Percentiles rank a stretch among this genome's conserved stretches.
phyloP scores from a whole-genome alignment of 2,329 filamentous ascomycete genomes.

The Metarhizium humberi region DNA sequence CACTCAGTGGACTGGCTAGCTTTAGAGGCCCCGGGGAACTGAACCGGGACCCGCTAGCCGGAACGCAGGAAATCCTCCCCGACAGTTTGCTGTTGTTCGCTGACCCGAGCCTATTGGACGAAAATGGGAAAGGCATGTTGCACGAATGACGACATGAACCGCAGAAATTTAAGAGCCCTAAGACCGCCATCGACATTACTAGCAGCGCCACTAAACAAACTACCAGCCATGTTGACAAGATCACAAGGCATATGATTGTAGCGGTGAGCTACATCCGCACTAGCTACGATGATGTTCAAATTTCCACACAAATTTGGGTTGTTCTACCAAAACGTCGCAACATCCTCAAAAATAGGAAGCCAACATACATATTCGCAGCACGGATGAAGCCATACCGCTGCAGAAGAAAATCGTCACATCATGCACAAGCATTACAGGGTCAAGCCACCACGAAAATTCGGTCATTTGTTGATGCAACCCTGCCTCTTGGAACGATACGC shows the following conservation, averaged over 20 bases:
- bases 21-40: conserved; percentile 9
- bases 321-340: background rate
- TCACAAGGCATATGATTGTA: conserved; percentile 2
- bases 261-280: conserved; percentile 2
- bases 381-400: background rate
- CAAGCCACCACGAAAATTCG: background rate
- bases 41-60: conserved; percentile 10
- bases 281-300: background rate
- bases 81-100: background rate
- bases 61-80: conserved; percentile 6
- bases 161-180: background rate
- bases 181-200: background rate
- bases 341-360: background rate
- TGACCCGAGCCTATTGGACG: background rate
- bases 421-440: background rate
- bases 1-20: conserved; percentile 1
- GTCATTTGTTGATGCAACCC: conserved; percentile 3
- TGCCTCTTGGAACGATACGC: background rate
- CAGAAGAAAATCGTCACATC: background rate
- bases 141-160: conserved; percentile 3
- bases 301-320: background rate
- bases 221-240: background rate
- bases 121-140: background rate
- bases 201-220: background rate
- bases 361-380: background rate